Evolutionary conservation across 148 eudicot species (phyloP), one percentile per base, ranked within the genome.

Genomic region (Euryodendron excelsum): DNA sequence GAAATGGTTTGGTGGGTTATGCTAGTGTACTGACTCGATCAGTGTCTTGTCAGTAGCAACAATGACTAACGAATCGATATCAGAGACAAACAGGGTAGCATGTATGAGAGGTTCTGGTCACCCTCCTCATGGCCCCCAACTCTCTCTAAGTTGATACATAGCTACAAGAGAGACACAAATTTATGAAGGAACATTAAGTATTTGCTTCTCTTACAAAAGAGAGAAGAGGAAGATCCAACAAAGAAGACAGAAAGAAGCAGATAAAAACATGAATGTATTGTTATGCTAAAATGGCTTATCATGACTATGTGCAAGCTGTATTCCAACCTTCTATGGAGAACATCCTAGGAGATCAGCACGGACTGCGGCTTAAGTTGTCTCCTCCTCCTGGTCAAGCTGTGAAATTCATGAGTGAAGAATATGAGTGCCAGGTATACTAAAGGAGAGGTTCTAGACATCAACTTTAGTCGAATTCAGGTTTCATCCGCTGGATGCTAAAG

Each of bases 31-130:
- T 62, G 15, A 14, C 13, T 17, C 5, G 3, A 10, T 3, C 11
- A n/a, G 7, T 28, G 15, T n/a, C 30, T 45, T 33, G 33, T 37
- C 20, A 52, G 76, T 30, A 7, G 45, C 64, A 79, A 82, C 31
- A 76, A 41, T 67, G 85, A 85, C 83, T 62, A 60, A 34, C 31
- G 61, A 73, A 82, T 69, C 58, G 73, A 79, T 14, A 21, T 13
- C 44, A 68, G 65, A 83, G 53, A 85, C 83, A 82, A 77, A n/a
- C n/a, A n/a, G n/a, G n/a, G 66, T 77, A 41, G 45, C 45, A 41
- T 41, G 45, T 41, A 2, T 31, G n/a, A 48, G 70, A 33, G 77
- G 3, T 47, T 81, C 79, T 79, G 85, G 87, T 85, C 83, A 85
- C 85, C 85, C 14, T 31, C 45, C 45, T 9, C 45, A 41, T 3